Base-by-base conservation (phyloP, 768 basidiomycete genomes). In the Tylopilus sp. region DNA sequence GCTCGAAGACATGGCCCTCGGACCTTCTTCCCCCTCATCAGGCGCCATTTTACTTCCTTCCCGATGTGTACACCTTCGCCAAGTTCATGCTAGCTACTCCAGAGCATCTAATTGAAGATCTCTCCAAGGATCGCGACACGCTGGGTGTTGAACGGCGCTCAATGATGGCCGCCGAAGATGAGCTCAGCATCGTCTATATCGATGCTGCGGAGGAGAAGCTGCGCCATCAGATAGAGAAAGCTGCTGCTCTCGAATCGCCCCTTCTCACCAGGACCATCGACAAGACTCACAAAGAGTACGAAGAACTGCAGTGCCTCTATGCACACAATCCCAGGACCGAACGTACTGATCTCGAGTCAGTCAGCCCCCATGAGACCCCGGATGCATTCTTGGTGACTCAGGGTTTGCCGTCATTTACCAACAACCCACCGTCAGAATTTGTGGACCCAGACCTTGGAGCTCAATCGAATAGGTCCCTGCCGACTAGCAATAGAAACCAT, bases 11-110 rank as follows among this genome's bases (percentile, higher is more conserved):
- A 3, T 99, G 95, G 95, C 95, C 93, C 2, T 95, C 93, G 2
- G 93, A 95, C 53, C 79, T 95, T 2, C 72, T 97, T 26, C 87
- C 91, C 13, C 89, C 93, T 18, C 91, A 95, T 57, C 87, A 94
- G 62, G 91, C 93, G 0, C 95, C 97, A 7, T 98, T 95, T 75
- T 82, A 97, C 65, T 98, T 99, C 74, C 77, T 95, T 20, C 97
- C 95, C 1, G 93, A 98, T 62, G 88, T 97, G 36, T 83, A 85
- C 56, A 72, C 74, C 35, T 97, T 88, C 67, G 79, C 94, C 18
- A 93, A 91, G 64, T 97, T 98, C 74, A 97, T 98, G 94, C 83
- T 98, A 22, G 93, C 92, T 18, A 92, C 94, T 0, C 92, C 95
- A 1, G 76, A 80, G 2, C 90, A 95, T 67, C 79, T 98, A 51